phyloP scores from a whole-genome alignment of 2,329 filamentous ascomycete genomes.

The Epicoccum sorghinum region DNA sequence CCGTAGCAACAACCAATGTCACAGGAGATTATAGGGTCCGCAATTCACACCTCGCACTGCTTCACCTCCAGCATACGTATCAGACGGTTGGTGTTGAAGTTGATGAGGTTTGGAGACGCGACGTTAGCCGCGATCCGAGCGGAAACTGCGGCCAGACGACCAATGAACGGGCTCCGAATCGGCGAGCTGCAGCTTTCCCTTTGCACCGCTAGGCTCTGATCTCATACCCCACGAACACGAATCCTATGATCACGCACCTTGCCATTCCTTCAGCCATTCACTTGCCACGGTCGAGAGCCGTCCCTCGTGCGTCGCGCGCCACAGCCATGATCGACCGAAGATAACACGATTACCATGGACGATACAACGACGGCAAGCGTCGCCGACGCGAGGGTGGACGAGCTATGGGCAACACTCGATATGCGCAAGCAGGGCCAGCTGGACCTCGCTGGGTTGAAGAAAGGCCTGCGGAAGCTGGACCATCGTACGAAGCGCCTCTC shows the following conservation, averaged over 20 bases:
- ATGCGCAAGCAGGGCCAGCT: conserved; percentile 77
- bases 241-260: conserved; percentile 26
- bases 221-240: conserved; percentile 37
- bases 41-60: background rate
- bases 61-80: background rate
- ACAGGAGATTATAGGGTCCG: background rate
- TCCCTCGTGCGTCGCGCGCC: conserved; percentile 31
- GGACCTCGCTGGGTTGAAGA: conserved; percentile 82
- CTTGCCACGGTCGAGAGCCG: conserved; percentile 28
- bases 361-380: conserved; percentile 77
- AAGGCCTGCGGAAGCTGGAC: conserved; percentile 84
- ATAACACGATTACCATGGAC: conserved; percentile 64
- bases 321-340: conserved; percentile 49
- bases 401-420: conserved; percentile 84
- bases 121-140: conserved; percentile 4
- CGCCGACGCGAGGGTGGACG: conserved; percentile 80
- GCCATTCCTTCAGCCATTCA: conserved; percentile 17
- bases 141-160: conserved; percentile 7
- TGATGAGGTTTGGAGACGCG: background rate
- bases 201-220: conserved; percentile 32
- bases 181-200: conserved; percentile 17
- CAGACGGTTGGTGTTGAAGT: background rate
- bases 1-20: background rate
- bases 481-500: conserved; percentile 69
- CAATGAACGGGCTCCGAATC: conserved; percentile 28